Percentiles rank a stretch among this genome's conserved stretches.
phyloP scores from a whole-genome alignment of 192 early-diverging fungal genomes.

The Coemansia sp. region DNA sequence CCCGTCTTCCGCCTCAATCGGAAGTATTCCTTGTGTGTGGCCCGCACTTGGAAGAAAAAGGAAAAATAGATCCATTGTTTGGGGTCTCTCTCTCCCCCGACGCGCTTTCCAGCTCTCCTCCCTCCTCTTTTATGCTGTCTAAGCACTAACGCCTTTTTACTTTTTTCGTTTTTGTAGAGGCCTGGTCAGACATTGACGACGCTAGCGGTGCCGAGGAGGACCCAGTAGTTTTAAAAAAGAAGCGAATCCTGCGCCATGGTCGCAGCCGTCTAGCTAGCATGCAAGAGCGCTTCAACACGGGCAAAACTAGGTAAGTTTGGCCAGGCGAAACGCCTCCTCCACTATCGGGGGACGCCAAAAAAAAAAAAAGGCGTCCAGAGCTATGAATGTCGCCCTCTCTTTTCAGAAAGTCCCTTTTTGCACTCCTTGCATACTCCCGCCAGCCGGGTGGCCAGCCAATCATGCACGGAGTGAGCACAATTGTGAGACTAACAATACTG shows the following conservation, averaged over 20 bases:
- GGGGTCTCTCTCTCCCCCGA: not conserved
- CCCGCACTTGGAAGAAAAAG: not conserved
- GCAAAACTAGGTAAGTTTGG: conserved; percentile 35
- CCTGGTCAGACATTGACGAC: conserved; percentile 53
- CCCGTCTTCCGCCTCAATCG: conserved; percentile 7
- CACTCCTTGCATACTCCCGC: conserved; percentile 5
- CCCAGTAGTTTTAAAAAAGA: conserved; percentile 24
- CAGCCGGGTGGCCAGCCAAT: conserved; percentile 3
- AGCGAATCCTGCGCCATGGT: conserved; percentile 47
- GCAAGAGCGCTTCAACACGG: conserved; percentile 36
- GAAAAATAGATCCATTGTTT: conserved; percentile 3
- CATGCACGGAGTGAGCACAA: not conserved
- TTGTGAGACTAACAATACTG: not conserved
- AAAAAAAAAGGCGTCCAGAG: not conserved
- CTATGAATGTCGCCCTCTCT: not conserved
- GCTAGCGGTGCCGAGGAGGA: conserved; percentile 36
- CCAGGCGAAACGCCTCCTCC: not conserved
- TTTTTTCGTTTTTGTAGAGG: conserved; percentile 22
- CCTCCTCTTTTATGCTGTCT: not conserved
- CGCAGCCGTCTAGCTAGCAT: conserved; percentile 41
- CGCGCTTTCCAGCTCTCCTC: conserved; percentile 1
- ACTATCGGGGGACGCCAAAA: not conserved
- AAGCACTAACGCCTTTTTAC: not conserved
- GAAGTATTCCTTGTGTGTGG: conserved; percentile 7
- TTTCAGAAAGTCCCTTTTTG: not conserved